These are phyloP conservation scores for Tulasnella sp. DNA, from an alignment of 768 basidiomycete genomes.

Conservation along the genomic window DNA sequence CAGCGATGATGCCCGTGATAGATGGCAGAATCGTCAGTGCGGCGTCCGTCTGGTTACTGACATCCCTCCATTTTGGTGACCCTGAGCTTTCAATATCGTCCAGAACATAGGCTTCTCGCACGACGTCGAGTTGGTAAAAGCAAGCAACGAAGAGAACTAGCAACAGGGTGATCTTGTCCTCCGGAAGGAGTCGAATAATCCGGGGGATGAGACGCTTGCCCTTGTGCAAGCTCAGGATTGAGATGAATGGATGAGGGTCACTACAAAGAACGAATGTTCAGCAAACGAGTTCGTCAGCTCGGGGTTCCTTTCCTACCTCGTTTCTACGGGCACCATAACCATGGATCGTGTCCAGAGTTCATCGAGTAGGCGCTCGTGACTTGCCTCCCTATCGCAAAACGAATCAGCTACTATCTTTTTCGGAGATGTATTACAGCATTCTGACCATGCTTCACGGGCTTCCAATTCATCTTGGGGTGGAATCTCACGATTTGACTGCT, in stretches of 20 bases:
- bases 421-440: neutral
- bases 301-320: conserved; percentile 54
- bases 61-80: conserved; percentile 55
- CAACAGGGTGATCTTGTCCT: conserved; percentile 76
- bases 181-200: conserved; percentile 74
- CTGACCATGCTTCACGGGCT: conserved; percentile 31
- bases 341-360: conserved; percentile 74
- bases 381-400: conserved; percentile 31
- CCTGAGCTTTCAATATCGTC: conserved; percentile 52
- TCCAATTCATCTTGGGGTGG: conserved; percentile 55
- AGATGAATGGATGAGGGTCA: conserved; percentile 94
- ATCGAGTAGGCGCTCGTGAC: conserved; percentile 57
- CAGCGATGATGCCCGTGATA: conserved; percentile 74
- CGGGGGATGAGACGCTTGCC: conserved; percentile 91
- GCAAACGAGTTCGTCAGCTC: neutral
- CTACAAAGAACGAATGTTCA: conserved; percentile 41
- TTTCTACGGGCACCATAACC: conserved; percentile 88
- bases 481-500: conserved; percentile 78
- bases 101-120: conserved; percentile 67
- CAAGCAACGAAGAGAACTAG: conserved; percentile 90
- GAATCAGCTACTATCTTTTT: neutral
- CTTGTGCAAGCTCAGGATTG: conserved; percentile 79
- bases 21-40: conserved; percentile 86
- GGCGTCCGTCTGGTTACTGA: conserved; percentile 84
- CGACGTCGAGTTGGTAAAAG: conserved; percentile 90